phyloP scores from a whole-genome alignment of 257 asterid genomes.

The Solanum chmielewskii region DNA sequence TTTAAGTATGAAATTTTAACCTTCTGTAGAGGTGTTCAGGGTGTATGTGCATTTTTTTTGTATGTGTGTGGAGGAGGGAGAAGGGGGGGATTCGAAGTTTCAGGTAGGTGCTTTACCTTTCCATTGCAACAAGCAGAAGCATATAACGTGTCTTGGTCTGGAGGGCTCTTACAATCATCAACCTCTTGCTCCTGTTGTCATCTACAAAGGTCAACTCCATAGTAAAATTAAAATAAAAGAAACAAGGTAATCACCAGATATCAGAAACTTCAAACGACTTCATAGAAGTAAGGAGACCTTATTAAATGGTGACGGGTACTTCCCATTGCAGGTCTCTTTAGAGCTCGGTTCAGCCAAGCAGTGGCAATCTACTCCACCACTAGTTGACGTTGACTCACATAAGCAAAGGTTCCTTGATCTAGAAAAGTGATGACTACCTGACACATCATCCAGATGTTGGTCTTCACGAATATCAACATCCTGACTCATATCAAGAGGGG shows the following conservation, averaged over 20 bases:
- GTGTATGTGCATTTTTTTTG: background rate
- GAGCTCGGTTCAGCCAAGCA: conserved; percentile 19
- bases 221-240: conserved; percentile 57
- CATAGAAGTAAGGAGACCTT: conserved; percentile 24
- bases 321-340: conserved; percentile 14
- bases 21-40: background rate
- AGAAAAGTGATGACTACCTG: conserved; percentile 19
- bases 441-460: conserved; percentile 21
- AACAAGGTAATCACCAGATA: conserved; percentile 15
- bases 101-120: conserved; percentile 29
- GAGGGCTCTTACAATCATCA: conserved; percentile 11
- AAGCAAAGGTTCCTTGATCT: conserved; percentile 19
- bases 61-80: background rate
- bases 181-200: conserved; percentile 70
- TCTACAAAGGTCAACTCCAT: conserved; percentile 74
- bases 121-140: conserved; percentile 31
- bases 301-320: conserved; percentile 9
- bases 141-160: conserved; percentile 9
- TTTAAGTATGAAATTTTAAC: background rate
- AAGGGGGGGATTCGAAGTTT: background rate
- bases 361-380: conserved; percentile 13
- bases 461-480: conserved; percentile 34
- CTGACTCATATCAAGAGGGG: conserved; percentile 82
- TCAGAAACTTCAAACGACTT: background rate
- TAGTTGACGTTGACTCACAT: conserved; percentile 20